These are phyloP conservation scores for Podochytrium sp. DNA, from an alignment of 192 early-diverging fungal species.

Conservation along the genomic window DNA sequence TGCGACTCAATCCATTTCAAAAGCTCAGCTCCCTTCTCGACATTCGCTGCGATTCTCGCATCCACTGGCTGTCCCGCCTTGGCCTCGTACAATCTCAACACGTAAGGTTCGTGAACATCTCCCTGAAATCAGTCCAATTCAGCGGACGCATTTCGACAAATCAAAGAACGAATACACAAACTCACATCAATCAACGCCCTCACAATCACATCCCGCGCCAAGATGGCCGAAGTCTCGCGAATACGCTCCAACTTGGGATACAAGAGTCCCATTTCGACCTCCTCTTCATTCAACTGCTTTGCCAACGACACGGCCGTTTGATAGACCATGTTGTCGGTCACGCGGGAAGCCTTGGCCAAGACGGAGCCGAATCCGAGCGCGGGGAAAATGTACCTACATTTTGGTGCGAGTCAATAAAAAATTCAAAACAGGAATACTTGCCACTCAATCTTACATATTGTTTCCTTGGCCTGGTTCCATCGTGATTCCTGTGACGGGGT, in stretches of 20 bases:
- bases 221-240: conserved; percentile 52
- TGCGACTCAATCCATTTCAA: conserved; percentile 1
- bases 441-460: conserved; percentile 85
- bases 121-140: not conserved
- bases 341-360: conserved; percentile 65
- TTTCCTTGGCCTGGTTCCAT: conserved; percentile 83
- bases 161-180: no score
- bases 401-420: not conserved
- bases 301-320: conserved; percentile 76
- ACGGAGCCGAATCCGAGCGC: conserved; percentile 85
- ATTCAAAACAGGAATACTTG: not conserved
- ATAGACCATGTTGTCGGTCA: conserved; percentile 83
- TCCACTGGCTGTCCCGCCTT: not conserved
- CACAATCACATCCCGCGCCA: conserved; percentile 16
- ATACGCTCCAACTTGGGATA: conserved; percentile 85
- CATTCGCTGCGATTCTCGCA: no score
- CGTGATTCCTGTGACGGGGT: conserved; percentile 1
- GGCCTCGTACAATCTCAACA: not conserved
- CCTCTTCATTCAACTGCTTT: conserved; percentile 69
- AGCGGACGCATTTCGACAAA: not conserved
- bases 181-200: conserved; percentile 2
- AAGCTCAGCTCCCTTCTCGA: not conserved
- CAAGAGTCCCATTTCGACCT: conserved; percentile 69
- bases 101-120: not conserved
- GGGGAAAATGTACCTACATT: conserved; percentile 79